phyloP scores from a whole-genome alignment of 179 eudicot species.

The Silene noctiflora region DNA sequence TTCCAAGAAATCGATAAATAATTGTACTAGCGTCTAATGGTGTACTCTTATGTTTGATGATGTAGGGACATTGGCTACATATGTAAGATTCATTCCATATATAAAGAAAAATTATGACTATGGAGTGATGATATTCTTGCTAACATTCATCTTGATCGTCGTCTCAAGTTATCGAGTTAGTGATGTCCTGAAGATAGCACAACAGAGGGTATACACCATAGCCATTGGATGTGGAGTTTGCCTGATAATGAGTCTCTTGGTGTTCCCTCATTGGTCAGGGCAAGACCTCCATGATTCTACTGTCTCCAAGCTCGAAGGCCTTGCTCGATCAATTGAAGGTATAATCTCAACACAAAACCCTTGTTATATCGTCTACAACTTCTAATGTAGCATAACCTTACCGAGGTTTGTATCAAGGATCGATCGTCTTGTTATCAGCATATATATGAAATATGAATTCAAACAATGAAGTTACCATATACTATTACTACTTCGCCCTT shows the following conservation, averaged over 20 bases:
- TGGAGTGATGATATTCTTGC: constrained; percentile 76
- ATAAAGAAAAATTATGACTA: constrained; percentile 88
- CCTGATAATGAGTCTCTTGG: constrained; percentile 67
- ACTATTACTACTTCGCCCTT: too few species aligned
- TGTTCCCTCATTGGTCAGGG: constrained; percentile 90
- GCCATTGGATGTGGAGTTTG: constrained; percentile 78
- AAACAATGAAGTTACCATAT: too few species aligned
- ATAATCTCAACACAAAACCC: constrained; percentile 4
- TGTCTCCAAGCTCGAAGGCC: constrained; percentile 72
- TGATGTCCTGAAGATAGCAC: constrained; percentile 66
- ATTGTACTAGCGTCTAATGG: too few species aligned
- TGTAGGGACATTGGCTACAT: constrained; percentile 51
- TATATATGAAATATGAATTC: too few species aligned
- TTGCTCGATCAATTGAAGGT: constrained; percentile 75
- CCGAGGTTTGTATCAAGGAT: too few species aligned
- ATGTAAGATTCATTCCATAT: constrained; percentile 72
- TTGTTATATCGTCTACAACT: too few species aligned
- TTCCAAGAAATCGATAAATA: background rate
- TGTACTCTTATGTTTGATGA: background rate
- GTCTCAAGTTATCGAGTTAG: constrained; percentile 71
- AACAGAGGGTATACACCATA: constrained; percentile 56
- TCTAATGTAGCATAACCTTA: too few species aligned
- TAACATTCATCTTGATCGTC: constrained; percentile 78
- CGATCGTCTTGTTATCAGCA: too few species aligned
- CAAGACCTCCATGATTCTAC: constrained; percentile 76